Evolutionary conservation across 331 rosid species (phyloP), one percentile per base, ranked within the genome.

Genomic region (Malus hybrid): DNA sequence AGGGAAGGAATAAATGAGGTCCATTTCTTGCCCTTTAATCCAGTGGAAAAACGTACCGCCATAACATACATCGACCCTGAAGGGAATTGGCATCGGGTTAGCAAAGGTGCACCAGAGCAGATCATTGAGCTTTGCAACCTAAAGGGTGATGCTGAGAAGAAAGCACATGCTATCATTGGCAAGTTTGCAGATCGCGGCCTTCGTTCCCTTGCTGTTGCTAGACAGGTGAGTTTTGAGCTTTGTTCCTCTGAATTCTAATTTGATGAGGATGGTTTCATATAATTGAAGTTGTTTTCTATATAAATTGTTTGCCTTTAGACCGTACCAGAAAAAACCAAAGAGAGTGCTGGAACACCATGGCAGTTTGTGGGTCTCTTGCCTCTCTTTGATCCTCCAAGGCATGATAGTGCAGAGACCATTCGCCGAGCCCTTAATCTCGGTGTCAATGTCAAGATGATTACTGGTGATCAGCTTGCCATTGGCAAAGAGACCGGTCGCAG

Each of bases 41-140:
- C 98, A 6, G 96, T 91, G 57, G 97, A 90, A 18, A 93, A 93
- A 86, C 97, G 97, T 74, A 91, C 98, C 7, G 98, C 98, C 76
- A 90, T 93, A 48, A 91, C 98, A 74, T 93, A 90, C 80, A 81
- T 86, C 6, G 98, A 93, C 76, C 3, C 63, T 10, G 62, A 81
- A 0, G 90, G 94, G 19, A 87, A 87, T 7, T 93, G 98, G 98
- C 87, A 86, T 74, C 73, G 98, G 71, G 89, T 85, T 19, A 93
- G 96, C 91, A 93, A 93, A 82, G 98, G 97, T 13, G 98, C 98
- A 66, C 98, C 97, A 3, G 98, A 93, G 80, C 98, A 93, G 97
- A 93, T 93, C 77, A 90, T 93, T 11, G 97, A 90, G 18, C 93
- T 93, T 20, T 90, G 97, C 77, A 79, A 93, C 24, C 83, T 93